Evolutionary conservation across 129 eudicot species (phyloP).

Genomic region (Calendula officinalis): DNA sequence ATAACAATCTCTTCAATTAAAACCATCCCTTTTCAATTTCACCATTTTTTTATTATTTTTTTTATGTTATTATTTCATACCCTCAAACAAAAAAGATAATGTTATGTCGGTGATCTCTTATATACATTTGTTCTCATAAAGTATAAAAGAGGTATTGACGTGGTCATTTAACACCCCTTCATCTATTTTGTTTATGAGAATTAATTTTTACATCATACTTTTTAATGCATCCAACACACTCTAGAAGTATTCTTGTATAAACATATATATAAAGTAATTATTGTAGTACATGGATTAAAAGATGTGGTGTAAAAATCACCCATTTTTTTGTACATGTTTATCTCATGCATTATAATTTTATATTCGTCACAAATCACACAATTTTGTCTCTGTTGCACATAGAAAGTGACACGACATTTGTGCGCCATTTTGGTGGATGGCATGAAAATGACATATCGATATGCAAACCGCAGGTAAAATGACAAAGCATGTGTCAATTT

Average conservation of each 20-base stretch:
- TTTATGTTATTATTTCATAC: background rate
- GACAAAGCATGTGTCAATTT: no score
- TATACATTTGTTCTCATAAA: slow-evolving; percentile 23
- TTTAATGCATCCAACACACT: no score
- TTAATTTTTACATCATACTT: no score
- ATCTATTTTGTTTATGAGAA: background rate
- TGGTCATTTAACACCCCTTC: slow-evolving; percentile 21
- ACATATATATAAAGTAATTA: no score
- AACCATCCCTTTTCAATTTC: background rate
- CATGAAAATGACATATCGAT: slow-evolving; percentile 31
- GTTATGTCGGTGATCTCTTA: no score
- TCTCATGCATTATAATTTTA: background rate
- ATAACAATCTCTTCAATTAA: slow-evolving; percentile 38
- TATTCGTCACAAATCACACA: background rate
- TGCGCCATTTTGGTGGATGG: slow-evolving; percentile 12
- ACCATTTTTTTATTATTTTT: background rate
- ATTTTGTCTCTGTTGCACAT: background rate
- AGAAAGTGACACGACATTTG: slow-evolving; percentile 6
- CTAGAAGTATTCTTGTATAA: no score
- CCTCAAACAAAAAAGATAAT: slow-evolving; percentile 15
- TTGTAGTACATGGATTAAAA: no score
- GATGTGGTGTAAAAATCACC: no score
- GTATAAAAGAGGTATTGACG: slow-evolving; percentile 14
- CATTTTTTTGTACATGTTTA: background rate
- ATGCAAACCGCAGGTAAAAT: no score